Evolutionary conservation across 768 basidiomycete species (phyloP), one percentile per base, ranked within the genome.

Genomic region (Boletus subcaerulescens): DNA sequence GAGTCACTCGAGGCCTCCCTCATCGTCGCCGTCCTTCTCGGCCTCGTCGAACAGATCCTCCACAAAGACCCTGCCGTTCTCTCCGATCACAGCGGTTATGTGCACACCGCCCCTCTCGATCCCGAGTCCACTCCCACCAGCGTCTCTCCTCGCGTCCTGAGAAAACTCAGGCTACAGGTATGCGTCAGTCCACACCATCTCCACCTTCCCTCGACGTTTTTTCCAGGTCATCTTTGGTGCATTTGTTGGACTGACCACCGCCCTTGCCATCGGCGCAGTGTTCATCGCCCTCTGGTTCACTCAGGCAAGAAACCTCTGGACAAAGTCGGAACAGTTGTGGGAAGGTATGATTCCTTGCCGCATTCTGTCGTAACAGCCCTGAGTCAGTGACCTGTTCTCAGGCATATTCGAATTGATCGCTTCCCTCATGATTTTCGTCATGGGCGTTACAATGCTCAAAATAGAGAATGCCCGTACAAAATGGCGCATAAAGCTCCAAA

Each of bases 211-310:
- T 20, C 15, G 20, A 46, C 46, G n/a, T 4, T 45, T 32, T 4
- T 31, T 14, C 5, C 45, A 93, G 85, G 89, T 95, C 51, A 84
- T 92, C 66, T 62, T 82, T 20, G 93, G 93, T 14, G 82, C 89
- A 2, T 72, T 74, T 7, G 59, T 81, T 26, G 96, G 96, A 10
- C 76, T 98, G 18, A 68, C 88, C 54, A 74, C 93, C 42, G 86
- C 96, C 6, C 69, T 91, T 20, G 80, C 87, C 33, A 86, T 98
- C 57, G 96, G 94, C 32, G 93, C 90, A 10, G 86, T 92, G 3
- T 98, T 96, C 72, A 90, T 98, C 58, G 93, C 89, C 11, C 81
- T 97, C 39, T 98, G 94, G 90, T 98, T 96, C 74, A 98, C 93
- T 35, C 84, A 90, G 65, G 87, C 95, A 0, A 79, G 80, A 20